These are phyloP conservation scores for Clitocybe nebularis DNA, from an alignment of 1,284 basidiomycete genomes.

Conservation along the genomic window DNA sequence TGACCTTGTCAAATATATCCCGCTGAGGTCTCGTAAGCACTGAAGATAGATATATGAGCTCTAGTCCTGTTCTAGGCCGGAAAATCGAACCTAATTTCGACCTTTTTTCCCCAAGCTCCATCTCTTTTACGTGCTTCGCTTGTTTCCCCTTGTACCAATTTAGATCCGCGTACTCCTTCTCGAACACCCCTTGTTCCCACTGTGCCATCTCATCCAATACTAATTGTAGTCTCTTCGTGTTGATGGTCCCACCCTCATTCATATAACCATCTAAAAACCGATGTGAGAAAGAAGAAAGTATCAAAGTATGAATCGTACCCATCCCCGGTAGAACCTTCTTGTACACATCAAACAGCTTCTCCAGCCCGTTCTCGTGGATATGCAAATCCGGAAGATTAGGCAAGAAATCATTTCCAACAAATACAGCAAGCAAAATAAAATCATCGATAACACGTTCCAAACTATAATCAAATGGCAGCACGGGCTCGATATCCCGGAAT, in stretches of 20 bases:
- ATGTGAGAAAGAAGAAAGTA: slow-evolving; percentile 2
- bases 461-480: slow-evolving; percentile 47
- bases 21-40: slow-evolving; percentile 74
- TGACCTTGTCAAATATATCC: slow-evolving; percentile 72
- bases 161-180: slow-evolving; percentile 84
- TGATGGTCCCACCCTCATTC: slow-evolving; percentile 87
- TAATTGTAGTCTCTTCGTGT: slow-evolving; percentile 78
- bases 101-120: slow-evolving; percentile 48
- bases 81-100: slow-evolving; percentile 49
- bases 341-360: slow-evolving; percentile 91
- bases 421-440: slow-evolving; percentile 94
- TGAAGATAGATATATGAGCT: slow-evolving; percentile 22
- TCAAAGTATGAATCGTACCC: slow-evolving; percentile 41
- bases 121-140: slow-evolving; percentile 61
- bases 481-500: slow-evolving; percentile 65
- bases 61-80: not conserved
- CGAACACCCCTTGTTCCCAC: slow-evolving; percentile 88
- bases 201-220: slow-evolving; percentile 85
- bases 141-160: slow-evolving; percentile 93
- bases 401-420: slow-evolving; percentile 96
- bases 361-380: slow-evolving; percentile 95
- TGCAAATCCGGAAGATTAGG: slow-evolving; percentile 96
- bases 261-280: slow-evolving; percentile 77
- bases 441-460: slow-evolving; percentile 97
- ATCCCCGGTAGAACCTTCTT: slow-evolving; percentile 85